Evolutionary conservation across 768 basidiomycete species (phyloP).

Genomic region (Leccinum uliginosum): DNA sequence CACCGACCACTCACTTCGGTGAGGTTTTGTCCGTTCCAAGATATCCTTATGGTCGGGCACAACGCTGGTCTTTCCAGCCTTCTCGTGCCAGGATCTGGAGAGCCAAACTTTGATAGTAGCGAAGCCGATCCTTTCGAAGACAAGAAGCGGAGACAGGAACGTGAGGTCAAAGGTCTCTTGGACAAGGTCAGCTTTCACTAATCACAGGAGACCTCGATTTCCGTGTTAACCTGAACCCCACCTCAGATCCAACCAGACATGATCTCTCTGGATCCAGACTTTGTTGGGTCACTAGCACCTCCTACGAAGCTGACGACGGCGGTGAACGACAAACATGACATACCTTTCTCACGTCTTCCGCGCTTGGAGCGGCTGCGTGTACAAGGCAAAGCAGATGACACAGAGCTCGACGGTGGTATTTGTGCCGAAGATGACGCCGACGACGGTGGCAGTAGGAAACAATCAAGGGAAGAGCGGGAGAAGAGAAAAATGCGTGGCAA

Average conservation of each 20-base stretch:
- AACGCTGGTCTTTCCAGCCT: slow-evolving; percentile 74
- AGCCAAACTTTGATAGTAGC: slow-evolving; percentile 89
- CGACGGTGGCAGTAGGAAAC: slow-evolving; percentile 28
- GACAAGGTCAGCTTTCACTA: slow-evolving; percentile 61
- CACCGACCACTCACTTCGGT: slow-evolving; percentile 70
- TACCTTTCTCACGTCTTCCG: slow-evolving; percentile 69
- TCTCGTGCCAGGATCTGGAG: slow-evolving; percentile 88
- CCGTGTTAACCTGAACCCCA: not conserved
- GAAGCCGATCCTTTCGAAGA: slow-evolving; percentile 97
- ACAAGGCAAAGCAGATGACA: slow-evolving; percentile 70
- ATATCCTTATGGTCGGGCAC: slow-evolving; percentile 79
- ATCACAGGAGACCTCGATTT: not conserved
- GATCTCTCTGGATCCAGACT: slow-evolving; percentile 79
- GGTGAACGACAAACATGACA: slow-evolving; percentile 39
- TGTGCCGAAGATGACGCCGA: slow-evolving; percentile 36
- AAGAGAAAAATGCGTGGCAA: slow-evolving; percentile 86
- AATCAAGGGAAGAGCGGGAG: slow-evolving; percentile 36
- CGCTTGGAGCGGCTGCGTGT: slow-evolving; percentile 62
- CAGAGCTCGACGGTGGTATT: slow-evolving; percentile 39
- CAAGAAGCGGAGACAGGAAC: slow-evolving; percentile 73
- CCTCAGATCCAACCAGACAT: slow-evolving; percentile 84
- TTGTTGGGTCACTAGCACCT: slow-evolving; percentile 66
- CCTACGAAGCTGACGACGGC: slow-evolving; percentile 55
- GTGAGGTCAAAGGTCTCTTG: slow-evolving; percentile 84
- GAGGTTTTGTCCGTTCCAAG: slow-evolving; percentile 87